Evolutionary conservation across 768 basidiomycete genomes (phyloP), one percentile per base, ranked within the genome.

Genomic region (Mycena rebaudengoi): DNA sequence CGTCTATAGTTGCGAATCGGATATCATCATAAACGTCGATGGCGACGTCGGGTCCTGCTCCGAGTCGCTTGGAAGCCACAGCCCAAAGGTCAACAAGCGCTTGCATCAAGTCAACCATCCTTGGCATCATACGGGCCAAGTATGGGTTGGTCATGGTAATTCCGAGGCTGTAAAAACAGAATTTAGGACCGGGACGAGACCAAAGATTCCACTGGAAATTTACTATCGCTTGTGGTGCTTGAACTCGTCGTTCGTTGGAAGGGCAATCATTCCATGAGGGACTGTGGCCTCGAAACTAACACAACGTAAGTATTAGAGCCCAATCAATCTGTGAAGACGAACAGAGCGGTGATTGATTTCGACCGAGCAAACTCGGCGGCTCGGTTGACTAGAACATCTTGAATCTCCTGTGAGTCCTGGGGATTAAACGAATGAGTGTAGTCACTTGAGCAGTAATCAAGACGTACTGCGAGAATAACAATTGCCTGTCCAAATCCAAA

Each of bases 91-190:
- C 29, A 14, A 59, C 18, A 25, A 59, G 41, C 44, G 51, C 57
- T 32, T 45, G 41, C 12, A 59, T 59, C 26, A 25, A 7, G 16
- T 48, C 44, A 18, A 30, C 45, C 50, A 59, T 59, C 10, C 44
- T 23, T 6, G 57, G 57, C 18, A 52, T 30, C 57, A 59, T 59
- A 30, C 57, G 57, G 5, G 57, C 57, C 11, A 59, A 20, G 45
- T 59, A 59, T 5, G 57, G 57, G 29, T 40, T 45, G 30, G 44
- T 59, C 57, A 59, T 59, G 43, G 57, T 45, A 8, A 48, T 28
- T 35, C 57, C 57, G 18, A 59, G 35, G 40, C 57, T 59, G 35
- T 16, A 52, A 73, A 25, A 14, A n/a, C n/a, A n/a, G n/a, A n/a
- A n/a, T n/a, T n/a, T n/a, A n/a, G n/a, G n/a, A n/a, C n/a, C n/a